Evolutionary conservation across 148 eudicot genomes (phyloP).

Genomic region (Limonium bicolor): DNA sequence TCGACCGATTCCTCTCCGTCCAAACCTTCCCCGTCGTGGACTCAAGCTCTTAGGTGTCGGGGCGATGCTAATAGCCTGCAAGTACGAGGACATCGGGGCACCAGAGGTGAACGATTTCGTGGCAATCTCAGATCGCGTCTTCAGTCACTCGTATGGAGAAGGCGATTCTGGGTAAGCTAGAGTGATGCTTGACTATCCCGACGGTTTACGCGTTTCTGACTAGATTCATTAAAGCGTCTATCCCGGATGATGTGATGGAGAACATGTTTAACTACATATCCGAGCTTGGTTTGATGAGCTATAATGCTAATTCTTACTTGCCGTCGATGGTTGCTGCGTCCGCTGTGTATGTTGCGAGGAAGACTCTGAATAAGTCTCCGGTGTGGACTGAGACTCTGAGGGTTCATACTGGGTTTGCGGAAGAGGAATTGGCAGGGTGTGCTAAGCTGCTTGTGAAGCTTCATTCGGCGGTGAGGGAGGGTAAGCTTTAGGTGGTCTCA

Average conservation of each 20-base stretch:
- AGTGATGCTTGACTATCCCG: slow-evolving; percentile 55
- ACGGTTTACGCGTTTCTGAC: slow-evolving; percentile 54
- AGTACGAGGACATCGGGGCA: slow-evolving; percentile 10
- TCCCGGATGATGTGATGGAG: slow-evolving; percentile 41
- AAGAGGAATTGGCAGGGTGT: slow-evolving; percentile 47
- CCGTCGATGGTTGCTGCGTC: slow-evolving; percentile 90
- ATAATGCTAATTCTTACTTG: slow-evolving; percentile 22
- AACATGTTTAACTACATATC: slow-evolving; percentile 57
- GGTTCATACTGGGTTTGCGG: slow-evolving; percentile 55
- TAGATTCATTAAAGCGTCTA: slow-evolving; percentile 56
- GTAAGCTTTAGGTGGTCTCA: slow-evolving; percentile 37
- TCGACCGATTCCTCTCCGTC: slow-evolving; percentile 8
- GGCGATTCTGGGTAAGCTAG: slow-evolving; percentile 32
- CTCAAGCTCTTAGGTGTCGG: slow-evolving; percentile 4
- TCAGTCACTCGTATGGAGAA: slow-evolving; percentile 57
- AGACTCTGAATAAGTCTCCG: slow-evolving; percentile 46
- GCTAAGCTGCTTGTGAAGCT: slow-evolving; percentile 45
- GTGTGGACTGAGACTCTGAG: slow-evolving; percentile 71
- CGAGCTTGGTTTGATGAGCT: slow-evolving; percentile 68
- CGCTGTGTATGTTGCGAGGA: slow-evolving; percentile 74
- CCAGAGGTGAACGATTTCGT: slow-evolving; percentile 36
- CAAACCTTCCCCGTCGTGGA: slow-evolving; percentile 3
- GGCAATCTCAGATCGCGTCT: slow-evolving; percentile 36
- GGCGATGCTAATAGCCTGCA: slow-evolving; percentile 10
- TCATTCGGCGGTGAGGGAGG: slow-evolving; percentile 36